Evolutionary conservation across 805 yeast genomes (phyloP).

Genomic region (Sugiyamaella floridensis): DNA sequence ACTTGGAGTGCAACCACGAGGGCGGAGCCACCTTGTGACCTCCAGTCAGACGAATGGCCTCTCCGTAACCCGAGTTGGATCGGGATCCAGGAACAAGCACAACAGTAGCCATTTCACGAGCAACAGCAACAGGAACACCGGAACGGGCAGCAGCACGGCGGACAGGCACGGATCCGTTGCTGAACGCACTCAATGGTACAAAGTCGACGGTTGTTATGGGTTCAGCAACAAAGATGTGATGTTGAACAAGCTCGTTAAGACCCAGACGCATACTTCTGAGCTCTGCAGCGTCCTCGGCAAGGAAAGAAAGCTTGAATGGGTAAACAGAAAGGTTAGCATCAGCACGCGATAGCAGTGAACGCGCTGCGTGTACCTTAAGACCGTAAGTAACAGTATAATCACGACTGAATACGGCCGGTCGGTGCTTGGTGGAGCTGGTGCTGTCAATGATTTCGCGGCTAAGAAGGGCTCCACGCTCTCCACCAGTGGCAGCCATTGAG

Average conservation of each 20-base stretch:
- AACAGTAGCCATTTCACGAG: slow-evolving; percentile 76
- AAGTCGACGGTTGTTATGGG: slow-evolving; percentile 69
- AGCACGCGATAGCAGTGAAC: slow-evolving; percentile 60
- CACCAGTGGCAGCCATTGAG: slow-evolving; percentile 62
- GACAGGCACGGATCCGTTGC: slow-evolving; percentile 47
- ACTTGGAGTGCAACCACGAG: slow-evolving; percentile 81
- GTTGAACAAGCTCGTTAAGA: slow-evolving; percentile 68
- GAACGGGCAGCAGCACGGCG: slow-evolving; percentile 1
- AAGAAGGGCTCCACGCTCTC: slow-evolving; percentile 27
- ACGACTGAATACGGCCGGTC: slow-evolving; percentile 62
- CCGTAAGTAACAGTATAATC: slow-evolving; percentile 80
- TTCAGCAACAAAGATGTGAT: slow-evolving; percentile 66
- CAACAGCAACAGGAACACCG: slow-evolving; percentile 55
- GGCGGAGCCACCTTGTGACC: slow-evolving; percentile 64
- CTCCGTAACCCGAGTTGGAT: slow-evolving; percentile 38
- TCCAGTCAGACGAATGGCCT: slow-evolving; percentile 74
- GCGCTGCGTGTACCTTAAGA: slow-evolving; percentile 66
- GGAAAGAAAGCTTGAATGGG: slow-evolving; percentile 81
- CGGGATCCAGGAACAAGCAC: slow-evolving; percentile 41
- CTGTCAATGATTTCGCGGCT: slow-evolving; percentile 19
- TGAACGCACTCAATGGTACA: slow-evolving; percentile 60
- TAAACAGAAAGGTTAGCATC: slow-evolving; percentile 76
- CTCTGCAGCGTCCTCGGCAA: slow-evolving; percentile 50
- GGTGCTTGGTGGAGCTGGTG: slow-evolving; percentile 18
- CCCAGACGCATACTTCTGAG: slow-evolving; percentile 65